phyloP scores from a whole-genome alignment of 192 early-diverging fungal species.

The Jimgerdemannia lactiflua region DNA sequence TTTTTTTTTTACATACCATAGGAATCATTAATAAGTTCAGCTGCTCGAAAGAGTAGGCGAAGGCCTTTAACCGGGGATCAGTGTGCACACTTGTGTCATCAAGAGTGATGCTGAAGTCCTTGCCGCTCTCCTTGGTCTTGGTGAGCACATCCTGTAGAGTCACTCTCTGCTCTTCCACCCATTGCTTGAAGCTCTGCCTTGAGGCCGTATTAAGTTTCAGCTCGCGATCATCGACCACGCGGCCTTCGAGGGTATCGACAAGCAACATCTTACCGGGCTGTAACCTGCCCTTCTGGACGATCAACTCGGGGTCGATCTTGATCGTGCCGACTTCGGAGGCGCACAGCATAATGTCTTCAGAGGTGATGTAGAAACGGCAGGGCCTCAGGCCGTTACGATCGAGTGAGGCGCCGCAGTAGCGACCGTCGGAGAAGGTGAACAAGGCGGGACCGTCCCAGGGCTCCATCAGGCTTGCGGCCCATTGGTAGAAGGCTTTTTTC shows the following conservation, averaged over 20 bases:
- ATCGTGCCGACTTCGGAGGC: constrained; percentile 97
- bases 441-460: constrained; percentile 98
- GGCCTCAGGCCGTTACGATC: constrained; percentile 98
- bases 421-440: constrained; percentile 97
- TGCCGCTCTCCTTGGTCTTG: constrained; percentile 30
- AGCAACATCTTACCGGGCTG: constrained; percentile 97
- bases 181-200: constrained; percentile 73
- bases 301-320: constrained; percentile 70
- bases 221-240: constrained; percentile 87
- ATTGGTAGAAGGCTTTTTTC: constrained; percentile 94
- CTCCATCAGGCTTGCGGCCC: constrained; percentile 98
- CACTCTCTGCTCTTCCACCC: constrained; percentile 85
- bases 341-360: constrained; percentile 94
- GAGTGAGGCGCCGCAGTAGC: constrained; percentile 96
- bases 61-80: constrained; percentile 79
- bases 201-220: constrained; percentile 76
- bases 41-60: constrained; percentile 93
- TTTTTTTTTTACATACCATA: constrained; percentile 51
- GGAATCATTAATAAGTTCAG: constrained; percentile 85
- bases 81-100: constrained; percentile 64
- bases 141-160: constrained; percentile 58
- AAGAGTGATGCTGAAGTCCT: constrained; percentile 34
- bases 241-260: constrained; percentile 90
- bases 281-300: constrained; percentile 90
- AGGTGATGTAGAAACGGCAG: constrained; percentile 96